These are phyloP conservation scores for Warburgia ugandensis DNA, from an alignment of 164 flowering plant genomes.

Conservation along the genomic window DNA sequence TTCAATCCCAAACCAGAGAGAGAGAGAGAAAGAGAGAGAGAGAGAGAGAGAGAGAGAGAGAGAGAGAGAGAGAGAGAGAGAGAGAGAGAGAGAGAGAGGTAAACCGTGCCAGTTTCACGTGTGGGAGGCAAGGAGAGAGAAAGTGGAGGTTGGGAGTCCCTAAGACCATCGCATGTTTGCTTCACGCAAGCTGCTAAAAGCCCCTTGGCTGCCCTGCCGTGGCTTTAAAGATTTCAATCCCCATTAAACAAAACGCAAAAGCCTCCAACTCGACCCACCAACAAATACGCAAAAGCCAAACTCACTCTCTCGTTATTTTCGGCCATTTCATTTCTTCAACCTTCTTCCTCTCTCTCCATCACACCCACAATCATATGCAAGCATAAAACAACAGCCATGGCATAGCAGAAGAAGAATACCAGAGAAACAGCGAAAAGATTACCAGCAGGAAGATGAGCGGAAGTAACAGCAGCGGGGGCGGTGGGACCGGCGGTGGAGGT, in stretches of 20 bases:
- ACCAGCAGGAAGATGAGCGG: conserved; percentile 29
- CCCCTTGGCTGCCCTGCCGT: conserved; percentile 51
- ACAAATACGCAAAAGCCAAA: background rate
- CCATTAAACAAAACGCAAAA: conserved; percentile 4
- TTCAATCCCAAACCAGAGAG: too few species aligned
- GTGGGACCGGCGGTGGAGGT: conserved; percentile 33
- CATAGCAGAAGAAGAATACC: background rate
- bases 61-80: conserved; percentile 1
- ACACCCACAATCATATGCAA: background rate
- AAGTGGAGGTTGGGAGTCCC: conserved; percentile 20
- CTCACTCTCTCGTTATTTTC: background rate
- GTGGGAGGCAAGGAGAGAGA: conserved; percentile 3
- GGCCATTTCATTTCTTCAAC: background rate
- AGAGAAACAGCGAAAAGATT: background rate
- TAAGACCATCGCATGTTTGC: conserved; percentile 70
- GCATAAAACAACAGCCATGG: background rate
- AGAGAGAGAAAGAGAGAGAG: conserved; percentile 4
- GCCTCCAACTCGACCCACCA: background rate
- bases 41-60: conserved; percentile 12
- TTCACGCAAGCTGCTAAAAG: conserved; percentile 91
- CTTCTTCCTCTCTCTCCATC: background rate
- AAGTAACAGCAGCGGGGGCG: conserved; percentile 21
- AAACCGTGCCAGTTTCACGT: too few species aligned
- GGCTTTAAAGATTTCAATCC: conserved; percentile 57
- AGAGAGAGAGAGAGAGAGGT: too few species aligned